phyloP scores from a whole-genome alignment of 805 yeast species.

The Candida parachauliodes region DNA sequence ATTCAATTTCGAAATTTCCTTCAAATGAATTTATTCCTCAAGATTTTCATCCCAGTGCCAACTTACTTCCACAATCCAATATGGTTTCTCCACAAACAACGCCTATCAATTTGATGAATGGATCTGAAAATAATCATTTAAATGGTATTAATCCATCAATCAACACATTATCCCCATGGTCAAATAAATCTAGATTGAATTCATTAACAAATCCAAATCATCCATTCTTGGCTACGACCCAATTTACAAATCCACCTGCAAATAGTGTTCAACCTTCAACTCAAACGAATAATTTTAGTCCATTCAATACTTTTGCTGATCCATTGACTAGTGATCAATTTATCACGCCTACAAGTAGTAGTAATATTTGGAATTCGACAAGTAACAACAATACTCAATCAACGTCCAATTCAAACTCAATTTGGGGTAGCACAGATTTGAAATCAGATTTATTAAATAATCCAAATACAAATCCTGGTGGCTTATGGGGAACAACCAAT shows the following conservation, averaged over 20 bases:
- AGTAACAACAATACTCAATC: slow-evolving; percentile 7
- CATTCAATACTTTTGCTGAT: slow-evolving; percentile 13
- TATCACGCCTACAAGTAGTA: slow-evolving; percentile 6
- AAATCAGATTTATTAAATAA: slow-evolving; percentile 9
- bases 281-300: slow-evolving; percentile 14
- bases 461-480: neutral
- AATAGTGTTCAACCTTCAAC: neutral
- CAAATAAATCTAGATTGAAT: slow-evolving; percentile 11
- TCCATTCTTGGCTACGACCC: slow-evolving; percentile 5
- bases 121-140: neutral
- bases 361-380: slow-evolving; percentile 11
- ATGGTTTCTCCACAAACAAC: slow-evolving; percentile 4
- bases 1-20: neutral
- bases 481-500: slow-evolving; percentile 2
- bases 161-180: slow-evolving; percentile 10
- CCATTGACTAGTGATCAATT: slow-evolving; percentile 6
- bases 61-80: neutral
- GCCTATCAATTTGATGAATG: slow-evolving; percentile 2
- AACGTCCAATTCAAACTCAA: slow-evolving; percentile 22
- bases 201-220: slow-evolving; percentile 7
- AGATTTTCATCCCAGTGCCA: neutral
- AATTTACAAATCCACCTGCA: neutral
- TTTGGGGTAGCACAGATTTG: slow-evolving; percentile 24
- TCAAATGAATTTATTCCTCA: slow-evolving; percentile 6
- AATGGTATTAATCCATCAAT: slow-evolving; percentile 2